These are phyloP conservation scores for Aspergillus ibericus DNA, from an alignment of 2,329 filamentous ascomycete genomes.

Conservation along the genomic window DNA sequence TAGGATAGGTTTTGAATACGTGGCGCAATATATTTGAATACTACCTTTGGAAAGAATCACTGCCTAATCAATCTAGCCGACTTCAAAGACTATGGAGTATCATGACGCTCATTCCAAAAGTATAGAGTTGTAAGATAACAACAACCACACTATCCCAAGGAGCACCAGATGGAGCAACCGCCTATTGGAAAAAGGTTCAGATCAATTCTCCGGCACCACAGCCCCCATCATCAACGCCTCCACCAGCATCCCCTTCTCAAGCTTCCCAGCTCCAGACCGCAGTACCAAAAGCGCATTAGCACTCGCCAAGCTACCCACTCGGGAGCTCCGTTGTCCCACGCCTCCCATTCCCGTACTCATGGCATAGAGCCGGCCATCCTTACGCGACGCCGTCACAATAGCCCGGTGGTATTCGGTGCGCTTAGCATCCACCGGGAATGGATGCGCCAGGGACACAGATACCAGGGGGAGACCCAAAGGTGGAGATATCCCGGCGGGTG, in stretches of 20 bases:
- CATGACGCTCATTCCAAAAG: too few relatives aligned
- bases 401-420: slow-evolving; percentile 91
- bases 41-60: too few relatives aligned
- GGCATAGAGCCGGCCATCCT: slow-evolving; percentile 69
- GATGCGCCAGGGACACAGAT: slow-evolving; percentile 68
- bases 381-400: slow-evolving; percentile 61
- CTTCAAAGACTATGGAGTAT: too few relatives aligned
- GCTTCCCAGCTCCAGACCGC: slow-evolving; percentile 47
- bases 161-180: background rate
- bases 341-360: slow-evolving; percentile 72
- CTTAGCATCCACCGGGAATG: slow-evolving; percentile 70
- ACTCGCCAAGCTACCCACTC: slow-evolving; percentile 81
- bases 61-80: too few relatives aligned
- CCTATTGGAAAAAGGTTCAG: background rate
- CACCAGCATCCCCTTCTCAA: slow-evolving; percentile 68
- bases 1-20: too few relatives aligned
- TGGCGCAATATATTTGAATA: too few relatives aligned
- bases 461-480: slow-evolving; percentile 68
- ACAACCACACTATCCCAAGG: background rate
- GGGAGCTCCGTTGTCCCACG: slow-evolving; percentile 73
- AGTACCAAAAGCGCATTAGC: slow-evolving; percentile 83
- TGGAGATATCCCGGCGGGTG: background rate
- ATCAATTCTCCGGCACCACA: slow-evolving; percentile 33
- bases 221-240: slow-evolving; percentile 77
- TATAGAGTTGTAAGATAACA: too few relatives aligned